phyloP scores from a whole-genome alignment of 1,284 basidiomycete genomes.

The Somion occarium region DNA sequence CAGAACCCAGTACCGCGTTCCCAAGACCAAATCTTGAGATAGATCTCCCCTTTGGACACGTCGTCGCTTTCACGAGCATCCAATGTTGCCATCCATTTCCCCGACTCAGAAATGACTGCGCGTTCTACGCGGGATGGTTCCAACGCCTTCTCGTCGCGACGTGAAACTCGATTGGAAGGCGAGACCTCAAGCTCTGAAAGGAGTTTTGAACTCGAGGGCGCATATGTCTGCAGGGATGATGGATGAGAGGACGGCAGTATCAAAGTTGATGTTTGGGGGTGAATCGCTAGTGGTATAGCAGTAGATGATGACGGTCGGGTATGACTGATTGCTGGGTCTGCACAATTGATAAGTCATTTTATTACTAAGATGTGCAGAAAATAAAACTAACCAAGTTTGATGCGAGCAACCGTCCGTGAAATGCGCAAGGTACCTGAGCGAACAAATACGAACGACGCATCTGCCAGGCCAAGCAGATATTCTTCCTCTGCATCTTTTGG shows the following conservation, averaged over 20 bases:
- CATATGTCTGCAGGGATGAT: slow-evolving; percentile 90
- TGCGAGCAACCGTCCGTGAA: slow-evolving; percentile 71
- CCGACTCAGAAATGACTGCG: slow-evolving; percentile 60
- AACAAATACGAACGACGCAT: slow-evolving; percentile 82
- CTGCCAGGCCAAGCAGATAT: slow-evolving; percentile 79
- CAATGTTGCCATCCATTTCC: slow-evolving; percentile 93
- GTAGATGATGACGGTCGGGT: slow-evolving; percentile 37
- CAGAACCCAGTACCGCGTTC: slow-evolving; percentile 50
- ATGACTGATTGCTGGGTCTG: slow-evolving; percentile 44
- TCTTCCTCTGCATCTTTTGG: slow-evolving; percentile 69
- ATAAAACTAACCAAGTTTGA: slow-evolving; percentile 64
- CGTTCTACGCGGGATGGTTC: slow-evolving; percentile 77
- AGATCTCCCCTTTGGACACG: slow-evolving; percentile 61
- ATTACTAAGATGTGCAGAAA: background rate
- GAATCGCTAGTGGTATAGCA: slow-evolving; percentile 63
- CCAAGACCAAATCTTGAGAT: slow-evolving; percentile 93
- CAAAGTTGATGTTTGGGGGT: slow-evolving; percentile 67
- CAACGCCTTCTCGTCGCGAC: slow-evolving; percentile 75
- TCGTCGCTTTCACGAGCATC: slow-evolving; percentile 74
- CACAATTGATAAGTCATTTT: slow-evolving; percentile 1
- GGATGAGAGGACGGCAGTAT: slow-evolving; percentile 93
- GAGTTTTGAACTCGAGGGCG: slow-evolving; percentile 67
- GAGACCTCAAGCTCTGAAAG: slow-evolving; percentile 89
- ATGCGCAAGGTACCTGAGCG: slow-evolving; percentile 70
- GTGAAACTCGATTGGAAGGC: slow-evolving; percentile 88